phyloP scores from a whole-genome alignment of 2,329 filamentous ascomycete genomes.

The Cladobotryum mycophilum region DNA sequence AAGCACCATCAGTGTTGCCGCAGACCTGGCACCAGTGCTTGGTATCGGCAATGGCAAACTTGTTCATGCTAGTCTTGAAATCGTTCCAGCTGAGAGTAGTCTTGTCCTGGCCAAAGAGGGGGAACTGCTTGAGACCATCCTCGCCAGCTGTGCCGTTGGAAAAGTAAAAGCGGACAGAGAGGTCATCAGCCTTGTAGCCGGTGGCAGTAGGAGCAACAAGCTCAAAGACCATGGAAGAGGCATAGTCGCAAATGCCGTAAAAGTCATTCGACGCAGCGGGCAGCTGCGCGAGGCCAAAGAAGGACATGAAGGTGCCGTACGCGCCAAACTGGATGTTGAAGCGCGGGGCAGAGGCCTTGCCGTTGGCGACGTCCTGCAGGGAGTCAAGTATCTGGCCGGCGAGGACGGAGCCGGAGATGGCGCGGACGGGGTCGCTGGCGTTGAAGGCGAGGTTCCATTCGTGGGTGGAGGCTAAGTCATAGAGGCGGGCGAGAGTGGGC shows the following conservation, averaged over 20 bases:
- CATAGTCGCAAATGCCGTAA: constrained; percentile 75
- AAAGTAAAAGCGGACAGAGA: constrained; percentile 57
- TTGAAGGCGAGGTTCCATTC: constrained; percentile 84
- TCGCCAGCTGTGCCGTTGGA: constrained; percentile 49
- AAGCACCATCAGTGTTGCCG: constrained; percentile 63
- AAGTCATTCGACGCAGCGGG: constrained; percentile 54
- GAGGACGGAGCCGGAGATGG: constrained; percentile 52
- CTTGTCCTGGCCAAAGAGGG: constrained; percentile 53
- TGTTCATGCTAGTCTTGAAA: constrained; percentile 57
- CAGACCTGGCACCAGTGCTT: constrained; percentile 69
- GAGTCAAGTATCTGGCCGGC: constrained; percentile 48
- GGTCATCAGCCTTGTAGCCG: constrained; percentile 38
- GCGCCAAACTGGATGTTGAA: constrained; percentile 54
- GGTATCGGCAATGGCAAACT: constrained; percentile 61
- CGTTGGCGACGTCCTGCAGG: constrained; percentile 46
- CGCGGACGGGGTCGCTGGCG: constrained; percentile 57
- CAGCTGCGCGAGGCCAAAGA: constrained; percentile 55
- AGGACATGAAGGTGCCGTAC: constrained; percentile 56
- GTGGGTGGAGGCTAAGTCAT: constrained; percentile 69
- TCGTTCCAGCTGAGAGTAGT: constrained; percentile 59
- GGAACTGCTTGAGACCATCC: constrained; percentile 47
- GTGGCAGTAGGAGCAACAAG: constrained; percentile 52
- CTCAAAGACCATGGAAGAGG: constrained; percentile 76
- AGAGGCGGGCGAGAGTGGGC: constrained; percentile 55
- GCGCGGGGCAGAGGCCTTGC: constrained; percentile 28